These are phyloP conservation scores for Boletus austroedulis DNA, from an alignment of 1,284 basidiomycete genomes.

Conservation along the genomic window DNA sequence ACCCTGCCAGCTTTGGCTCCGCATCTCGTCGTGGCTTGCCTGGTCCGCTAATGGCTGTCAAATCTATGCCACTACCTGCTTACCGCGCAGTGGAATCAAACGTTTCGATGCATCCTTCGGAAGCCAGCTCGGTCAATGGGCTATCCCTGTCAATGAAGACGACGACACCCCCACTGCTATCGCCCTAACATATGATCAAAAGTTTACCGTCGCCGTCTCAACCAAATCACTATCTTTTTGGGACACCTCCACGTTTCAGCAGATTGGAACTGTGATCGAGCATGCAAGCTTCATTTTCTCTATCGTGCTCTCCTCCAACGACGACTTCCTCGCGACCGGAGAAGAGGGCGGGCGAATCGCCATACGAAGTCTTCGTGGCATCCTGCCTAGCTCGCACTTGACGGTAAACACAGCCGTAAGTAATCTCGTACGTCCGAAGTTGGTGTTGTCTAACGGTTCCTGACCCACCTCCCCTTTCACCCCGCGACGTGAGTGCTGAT, in stretches of 20 bases:
- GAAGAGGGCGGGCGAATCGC: neutral
- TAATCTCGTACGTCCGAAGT: too few relatives aligned
- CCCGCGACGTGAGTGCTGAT: too few relatives aligned
- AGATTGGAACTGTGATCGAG: neutral
- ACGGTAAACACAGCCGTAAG: too few relatives aligned
- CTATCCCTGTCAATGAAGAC: neutral
- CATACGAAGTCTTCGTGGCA: neutral
- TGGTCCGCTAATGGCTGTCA: slow-evolving; percentile 3
- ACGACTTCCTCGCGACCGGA: neutral
- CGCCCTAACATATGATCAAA: neutral
- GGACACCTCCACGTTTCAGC: neutral
- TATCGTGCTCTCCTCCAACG: neutral
- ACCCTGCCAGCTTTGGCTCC: neutral
- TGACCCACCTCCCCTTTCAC: too few relatives aligned
- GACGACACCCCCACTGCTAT: neutral
- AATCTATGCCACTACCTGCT: neutral
- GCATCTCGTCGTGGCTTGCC: neutral
- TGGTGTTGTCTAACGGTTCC: too few relatives aligned
- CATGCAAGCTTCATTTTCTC: neutral
- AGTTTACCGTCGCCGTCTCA: neutral
- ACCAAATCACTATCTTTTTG: neutral
- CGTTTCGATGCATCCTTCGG: neutral
- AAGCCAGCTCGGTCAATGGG: neutral
- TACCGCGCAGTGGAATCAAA: neutral
- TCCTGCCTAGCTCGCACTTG: too few relatives aligned